Conservation (phyloP, 2,329 filamentous ascomycete genomes). For the Verticillium longisporum region DNA sequence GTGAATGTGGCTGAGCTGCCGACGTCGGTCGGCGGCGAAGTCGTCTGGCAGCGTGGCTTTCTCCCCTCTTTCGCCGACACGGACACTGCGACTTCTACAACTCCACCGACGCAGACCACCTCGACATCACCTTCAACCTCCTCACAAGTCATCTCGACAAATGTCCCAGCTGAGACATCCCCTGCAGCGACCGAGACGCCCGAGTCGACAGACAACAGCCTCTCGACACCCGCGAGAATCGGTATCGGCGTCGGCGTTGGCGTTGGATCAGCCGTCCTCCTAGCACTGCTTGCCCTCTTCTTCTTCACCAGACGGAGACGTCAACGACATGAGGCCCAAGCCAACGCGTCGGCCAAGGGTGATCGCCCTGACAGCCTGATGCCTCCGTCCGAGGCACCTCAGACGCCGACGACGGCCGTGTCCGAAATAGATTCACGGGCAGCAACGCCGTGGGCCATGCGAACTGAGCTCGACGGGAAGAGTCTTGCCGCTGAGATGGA, state of each 20-base stretch:
- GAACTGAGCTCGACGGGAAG: conserved; percentile 11
- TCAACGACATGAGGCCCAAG: background rate
- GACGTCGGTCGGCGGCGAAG: conserved; percentile 14
- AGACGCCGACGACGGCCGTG: conserved; percentile 1
- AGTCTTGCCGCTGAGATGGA: conserved; percentile 1
- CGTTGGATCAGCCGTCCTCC: conserved; percentile 12
- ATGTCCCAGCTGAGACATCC: background rate
- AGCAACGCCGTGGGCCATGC: conserved; percentile 14
- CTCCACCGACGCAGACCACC: background rate
- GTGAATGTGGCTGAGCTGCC: conserved; percentile 20
- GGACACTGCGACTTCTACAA: background rate
- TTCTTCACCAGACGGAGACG: conserved; percentile 10
- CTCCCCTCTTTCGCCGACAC: conserved; percentile 11
- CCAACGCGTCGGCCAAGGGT: background rate
- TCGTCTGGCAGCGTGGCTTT: conserved; percentile 16
- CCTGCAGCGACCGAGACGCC: background rate
- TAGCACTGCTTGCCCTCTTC: conserved; percentile 13
- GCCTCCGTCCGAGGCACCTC: background rate
- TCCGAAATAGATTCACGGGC: conserved; percentile 13
- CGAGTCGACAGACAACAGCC: background rate
- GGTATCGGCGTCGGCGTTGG: conserved; percentile 14
- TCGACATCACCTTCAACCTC: conserved; percentile 2
- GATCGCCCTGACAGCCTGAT: background rate
- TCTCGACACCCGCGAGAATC: conserved; percentile 16
- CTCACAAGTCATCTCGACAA: background rate